Percentiles rank a stretch among this genome's conserved stretches.
These are phyloP conservation scores for Gonapodya sp. DNA, from an alignment of 192 early-diverging fungal genomes.

Conservation along the genomic window DNA sequence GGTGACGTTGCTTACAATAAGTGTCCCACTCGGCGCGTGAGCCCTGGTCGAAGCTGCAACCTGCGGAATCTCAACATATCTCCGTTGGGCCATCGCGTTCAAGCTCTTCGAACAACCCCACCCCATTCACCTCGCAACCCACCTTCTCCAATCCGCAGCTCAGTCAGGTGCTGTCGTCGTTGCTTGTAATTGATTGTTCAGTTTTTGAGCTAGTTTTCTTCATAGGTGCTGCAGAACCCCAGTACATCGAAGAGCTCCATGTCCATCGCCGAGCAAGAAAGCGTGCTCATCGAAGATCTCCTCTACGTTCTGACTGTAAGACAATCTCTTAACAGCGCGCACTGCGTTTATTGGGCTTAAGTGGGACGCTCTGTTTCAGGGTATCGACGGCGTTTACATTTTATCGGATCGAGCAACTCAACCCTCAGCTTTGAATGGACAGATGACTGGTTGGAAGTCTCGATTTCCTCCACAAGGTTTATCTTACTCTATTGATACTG, in stretches of 20 bases:
- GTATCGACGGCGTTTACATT: constrained; percentile 68
- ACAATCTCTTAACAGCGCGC: no score
- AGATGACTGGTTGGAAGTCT: constrained; percentile 17
- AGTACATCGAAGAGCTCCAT: background rate
- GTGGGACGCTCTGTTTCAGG: constrained; percentile 30
- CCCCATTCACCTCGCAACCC: no score
- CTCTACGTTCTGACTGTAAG: constrained; percentile 75
- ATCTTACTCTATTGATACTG: constrained; percentile 30
- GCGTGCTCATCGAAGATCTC: constrained; percentile 68
- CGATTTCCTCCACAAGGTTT: constrained; percentile 6
- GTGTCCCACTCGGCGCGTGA: no score
- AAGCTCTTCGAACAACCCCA: background rate
- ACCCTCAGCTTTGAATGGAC: background rate
- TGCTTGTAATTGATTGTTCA: no score
- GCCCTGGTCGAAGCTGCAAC: background rate
- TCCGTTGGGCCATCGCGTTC: background rate
- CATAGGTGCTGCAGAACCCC: background rate
- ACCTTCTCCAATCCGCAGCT: background rate
- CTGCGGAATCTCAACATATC: background rate
- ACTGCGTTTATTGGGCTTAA: no score
- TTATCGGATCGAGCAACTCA: constrained; percentile 23
- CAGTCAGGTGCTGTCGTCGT: background rate
- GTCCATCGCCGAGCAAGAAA: constrained; percentile 1
- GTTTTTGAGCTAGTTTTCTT: no score
- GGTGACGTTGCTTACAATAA: no score